Base-by-base conservation (phyloP, 805 yeast genomes). In the Kurtzmaniella fragi region DNA sequence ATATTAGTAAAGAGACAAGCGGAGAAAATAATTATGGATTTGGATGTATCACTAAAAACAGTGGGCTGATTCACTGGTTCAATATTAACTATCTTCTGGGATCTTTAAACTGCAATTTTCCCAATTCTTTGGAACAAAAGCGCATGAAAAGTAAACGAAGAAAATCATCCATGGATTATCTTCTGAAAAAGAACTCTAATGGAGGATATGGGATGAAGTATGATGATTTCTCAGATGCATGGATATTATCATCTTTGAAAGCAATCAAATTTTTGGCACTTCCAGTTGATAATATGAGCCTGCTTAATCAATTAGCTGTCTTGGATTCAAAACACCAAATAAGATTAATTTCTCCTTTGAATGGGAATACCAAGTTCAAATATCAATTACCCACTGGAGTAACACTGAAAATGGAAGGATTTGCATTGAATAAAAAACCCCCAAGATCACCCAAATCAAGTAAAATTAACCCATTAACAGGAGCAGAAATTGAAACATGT, bases 21-120 rank as follows among this genome's bases (percentile, higher is more conserved):
- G 40, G 28, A 30, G 61, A 59, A 10, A 58, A 54, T 17, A 67
- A 64, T 39, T 59, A 61, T 11, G 71, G 71, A 2, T 66, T 80
- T 43, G 76, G 80, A 0, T 60, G 80, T 31, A 63, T 78, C 13
- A 80, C 82, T 17, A 62, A 64, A 39, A 56, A 66, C 4, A 64
- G 74, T 11, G 88, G 88, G 0, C 72, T 84, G 1, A 56, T 82
- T 14, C 88, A 82, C 49, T 78, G 82, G 72, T 82, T 75, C 52
- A 70, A 69, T 38, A 56, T 64, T 35, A 73, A 70, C 42, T 70
- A 72, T 42, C 49, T 52, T 44, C 53, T 57, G 5, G 70, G 69
- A 1, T 59, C 56, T 34, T 51, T 52, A 32, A 46, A 48, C 34
- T 56, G 51, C 39, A 63, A 62, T 37, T 46, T 44, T 25, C 70